Conservation (phyloP, 139 green algal genomes). For the Pleodorina starrii region DNA sequence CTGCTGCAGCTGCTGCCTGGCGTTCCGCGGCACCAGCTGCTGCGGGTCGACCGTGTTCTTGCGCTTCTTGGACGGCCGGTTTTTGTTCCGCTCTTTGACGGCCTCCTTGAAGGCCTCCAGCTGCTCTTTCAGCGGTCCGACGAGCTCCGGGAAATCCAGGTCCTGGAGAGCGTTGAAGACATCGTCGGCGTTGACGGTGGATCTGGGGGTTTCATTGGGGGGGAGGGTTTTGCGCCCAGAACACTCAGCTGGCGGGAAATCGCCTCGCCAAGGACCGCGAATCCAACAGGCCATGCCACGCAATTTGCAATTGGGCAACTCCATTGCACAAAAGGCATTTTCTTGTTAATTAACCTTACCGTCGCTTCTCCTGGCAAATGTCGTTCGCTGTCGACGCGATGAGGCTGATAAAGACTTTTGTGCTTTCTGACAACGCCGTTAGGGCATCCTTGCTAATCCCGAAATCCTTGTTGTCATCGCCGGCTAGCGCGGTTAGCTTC, state of each 20-base stretch:
- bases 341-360: too few relatives aligned
- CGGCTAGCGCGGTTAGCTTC: conserved; percentile 70
- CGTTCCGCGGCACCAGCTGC: not conserved
- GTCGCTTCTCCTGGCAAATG: conserved; percentile 83
- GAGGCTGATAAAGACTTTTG: conserved; percentile 93
- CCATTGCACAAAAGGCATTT: too few relatives aligned
- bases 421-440: conserved; percentile 82
- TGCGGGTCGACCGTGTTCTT: not conserved
- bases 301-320: too few relatives aligned
- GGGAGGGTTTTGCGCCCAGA: not conserved
- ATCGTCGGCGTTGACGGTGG: conserved; percentile 75
- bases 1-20: not conserved
- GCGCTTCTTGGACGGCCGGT: conserved; percentile 37
- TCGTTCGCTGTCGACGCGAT: conserved; percentile 91
- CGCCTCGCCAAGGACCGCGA: too few relatives aligned
- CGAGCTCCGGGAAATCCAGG: conserved; percentile 87
- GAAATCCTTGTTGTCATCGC: conserved; percentile 61
- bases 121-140: conserved; percentile 71
- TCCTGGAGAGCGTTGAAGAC: conserved; percentile 85
- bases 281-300: too few relatives aligned
- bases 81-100: conserved; percentile 43
- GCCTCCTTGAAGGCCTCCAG: conserved; percentile 65
- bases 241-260: too few relatives aligned
- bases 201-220: not conserved
- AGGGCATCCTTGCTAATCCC: conserved; percentile 85